phyloP scores from a whole-genome alignment of 2,329 filamentous ascomycete species.

The Paraphoma chrysanthemicola region DNA sequence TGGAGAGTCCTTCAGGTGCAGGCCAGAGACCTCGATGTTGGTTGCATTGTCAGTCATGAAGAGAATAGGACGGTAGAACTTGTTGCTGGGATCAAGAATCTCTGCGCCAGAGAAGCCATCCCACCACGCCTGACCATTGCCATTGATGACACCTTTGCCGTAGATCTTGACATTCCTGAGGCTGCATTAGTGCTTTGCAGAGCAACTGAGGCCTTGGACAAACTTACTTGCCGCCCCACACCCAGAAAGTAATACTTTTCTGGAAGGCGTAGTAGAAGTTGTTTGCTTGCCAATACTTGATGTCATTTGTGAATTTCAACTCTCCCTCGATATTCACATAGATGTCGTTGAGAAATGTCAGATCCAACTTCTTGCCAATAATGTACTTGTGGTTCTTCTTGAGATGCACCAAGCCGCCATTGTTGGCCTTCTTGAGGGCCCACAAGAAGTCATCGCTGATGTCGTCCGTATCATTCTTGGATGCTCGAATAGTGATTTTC shows the following conservation, averaged over 20 bases:
- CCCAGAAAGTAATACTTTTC: conserved; percentile 67
- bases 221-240: conserved; percentile 63
- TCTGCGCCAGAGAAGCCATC: conserved; percentile 54
- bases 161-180: conserved; percentile 62
- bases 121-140: conserved; percentile 61
- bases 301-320: conserved; percentile 56
- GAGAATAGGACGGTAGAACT: conserved; percentile 65
- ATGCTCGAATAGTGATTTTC: conserved; percentile 61
- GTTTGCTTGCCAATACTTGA: conserved; percentile 58
- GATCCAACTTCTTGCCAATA: conserved; percentile 65
- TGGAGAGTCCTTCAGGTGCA: conserved; percentile 66
- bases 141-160: conserved; percentile 58
- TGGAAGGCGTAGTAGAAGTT: conserved; percentile 60
- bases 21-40: conserved; percentile 63
- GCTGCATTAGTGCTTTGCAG: neutral
- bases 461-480: conserved; percentile 62
- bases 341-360: conserved; percentile 65
- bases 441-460: conserved; percentile 62
- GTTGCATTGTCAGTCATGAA: conserved; percentile 69
- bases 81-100: conserved; percentile 61
- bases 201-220: neutral
- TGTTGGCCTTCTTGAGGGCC: conserved; percentile 63
- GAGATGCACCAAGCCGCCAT: conserved; percentile 64
- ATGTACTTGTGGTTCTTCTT: conserved; percentile 62
- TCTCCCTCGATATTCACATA: conserved; percentile 67